Evolutionary conservation across 139 green algal genomes (phyloP).

Genomic region (Astrephomene gubernaculifera): DNA sequence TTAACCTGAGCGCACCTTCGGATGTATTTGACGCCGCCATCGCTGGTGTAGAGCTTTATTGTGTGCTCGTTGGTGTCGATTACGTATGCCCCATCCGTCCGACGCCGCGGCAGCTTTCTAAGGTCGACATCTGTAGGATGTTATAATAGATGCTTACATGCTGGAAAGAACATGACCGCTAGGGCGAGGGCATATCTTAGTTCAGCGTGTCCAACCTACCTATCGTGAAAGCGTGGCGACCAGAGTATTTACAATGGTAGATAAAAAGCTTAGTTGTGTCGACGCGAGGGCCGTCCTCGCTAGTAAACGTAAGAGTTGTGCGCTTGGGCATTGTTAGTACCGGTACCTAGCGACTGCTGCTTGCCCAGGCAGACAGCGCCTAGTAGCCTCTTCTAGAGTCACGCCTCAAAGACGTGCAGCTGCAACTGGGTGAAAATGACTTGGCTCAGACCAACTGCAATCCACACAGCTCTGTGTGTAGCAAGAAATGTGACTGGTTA

Average conservation of each 20-base stretch:
- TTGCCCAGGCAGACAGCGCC: background rate
- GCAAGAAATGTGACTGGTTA: too few relatives aligned
- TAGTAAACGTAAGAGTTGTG: constrained; percentile 75
- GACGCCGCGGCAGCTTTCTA: constrained; percentile 69
- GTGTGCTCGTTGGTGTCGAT: constrained; percentile 74
- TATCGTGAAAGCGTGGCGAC: constrained; percentile 85
- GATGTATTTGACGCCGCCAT: constrained; percentile 79
- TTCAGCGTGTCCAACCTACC: constrained; percentile 51
- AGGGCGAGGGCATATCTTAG: too few relatives aligned
- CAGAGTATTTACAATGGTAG: constrained; percentile 91
- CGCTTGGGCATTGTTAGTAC: constrained; percentile 75
- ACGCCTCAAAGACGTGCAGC: too few relatives aligned
- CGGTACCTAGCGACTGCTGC: background rate
- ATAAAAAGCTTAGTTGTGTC: constrained; percentile 67
- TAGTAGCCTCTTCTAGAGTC: too few relatives aligned
- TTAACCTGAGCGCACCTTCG: constrained; percentile 60
- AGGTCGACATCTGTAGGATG: constrained; percentile 78
- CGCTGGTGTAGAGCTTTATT: constrained; percentile 76
- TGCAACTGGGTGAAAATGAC: too few relatives aligned
- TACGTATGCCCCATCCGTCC: constrained; percentile 79
- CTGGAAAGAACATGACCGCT: too few relatives aligned
- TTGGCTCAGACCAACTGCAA: too few relatives aligned
- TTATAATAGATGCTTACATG: too few relatives aligned
- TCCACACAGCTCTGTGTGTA: too few relatives aligned
- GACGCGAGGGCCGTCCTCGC: constrained; percentile 61